Evolutionary conservation across 345 rosid genomes (phyloP), one percentile per base, ranked within the genome.

Genomic region (Aurinia saxatilis): DNA sequence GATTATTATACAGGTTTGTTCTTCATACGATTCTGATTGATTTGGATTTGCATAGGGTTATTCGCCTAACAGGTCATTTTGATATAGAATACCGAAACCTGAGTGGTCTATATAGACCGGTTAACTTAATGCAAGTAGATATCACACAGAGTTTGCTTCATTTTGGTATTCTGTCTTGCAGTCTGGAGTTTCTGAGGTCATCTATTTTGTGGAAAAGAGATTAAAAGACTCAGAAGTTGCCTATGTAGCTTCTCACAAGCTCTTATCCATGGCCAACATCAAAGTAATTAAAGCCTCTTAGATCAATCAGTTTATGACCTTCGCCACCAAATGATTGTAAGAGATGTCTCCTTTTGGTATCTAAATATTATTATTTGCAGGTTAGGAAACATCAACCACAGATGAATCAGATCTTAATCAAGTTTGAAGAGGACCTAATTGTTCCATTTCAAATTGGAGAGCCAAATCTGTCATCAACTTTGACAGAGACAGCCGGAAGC

Each of bases 1-100:
- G 83, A 80, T 92, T 75, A 92, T 92, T 41, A 86, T 89, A 68
- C 98, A 92, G 93, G 98, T 91, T 72, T 38, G 77, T 65, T 30
- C 56, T 60, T 35, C 42, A n/a, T 12, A 50, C 30, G 0, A 16
- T 12, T 42, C 34, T 39, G 34, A 51, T 52, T 27, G 0, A 16
- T 12, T 42, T 42, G 47, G 34, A 51, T 52, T 52, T 10, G 40
- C 15, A 11, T 40, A 66, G 5, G 39, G 19, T 9, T 40, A 44
- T 39, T 58, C 47, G 30, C 14, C 51, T 48, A 57, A 29, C 13
- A 3, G 25, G 64, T 5, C 31, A 18, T 57, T 57, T 30, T 14
- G 36, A 57, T 51, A 52, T 64, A 5, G 6, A 50, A 50, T 29
- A 35, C 34, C 10, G 7, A 15, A 54, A 45, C 7, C 19, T 0